Percentiles rank a stretch among this genome's conserved stretches.
phyloP scores from a whole-genome alignment of 805 yeast genomes.

The Hanseniaspora thailandica region DNA sequence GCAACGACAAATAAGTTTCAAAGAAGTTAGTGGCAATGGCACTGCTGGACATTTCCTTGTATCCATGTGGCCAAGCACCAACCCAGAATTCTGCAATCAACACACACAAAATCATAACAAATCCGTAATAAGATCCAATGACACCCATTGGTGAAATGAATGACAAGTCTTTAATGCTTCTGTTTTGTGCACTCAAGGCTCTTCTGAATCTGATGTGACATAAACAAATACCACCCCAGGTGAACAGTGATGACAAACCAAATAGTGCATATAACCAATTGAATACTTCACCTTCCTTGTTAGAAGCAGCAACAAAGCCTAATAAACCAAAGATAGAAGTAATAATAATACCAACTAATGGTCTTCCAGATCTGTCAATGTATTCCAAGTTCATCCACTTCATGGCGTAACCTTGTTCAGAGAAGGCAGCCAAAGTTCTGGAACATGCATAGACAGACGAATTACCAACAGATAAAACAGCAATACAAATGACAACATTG shows the following conservation, averaged over 20 bases:
- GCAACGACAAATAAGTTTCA: constrained; percentile 51
- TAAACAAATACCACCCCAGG: constrained; percentile 51
- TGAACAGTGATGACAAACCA: constrained; percentile 49
- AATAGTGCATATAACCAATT: constrained; percentile 54
- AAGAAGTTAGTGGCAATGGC: constrained; percentile 44
- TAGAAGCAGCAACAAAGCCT: constrained; percentile 47
- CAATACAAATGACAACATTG: constrained; percentile 56
- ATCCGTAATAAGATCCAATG: constrained; percentile 55
- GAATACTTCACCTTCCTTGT: constrained; percentile 44
- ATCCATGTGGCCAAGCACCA: constrained; percentile 59
- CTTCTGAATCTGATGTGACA: constrained; percentile 53
- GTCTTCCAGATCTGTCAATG: constrained; percentile 58
- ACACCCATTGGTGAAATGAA: constrained; percentile 59
- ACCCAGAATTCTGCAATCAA: constrained; percentile 73
- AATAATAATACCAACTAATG: constrained; percentile 43
- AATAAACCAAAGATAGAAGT: constrained; percentile 45
- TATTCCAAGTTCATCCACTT: constrained; percentile 44
- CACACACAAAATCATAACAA: constrained; percentile 45
- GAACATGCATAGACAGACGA: constrained; percentile 60
- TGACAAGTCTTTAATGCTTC: constrained; percentile 52
- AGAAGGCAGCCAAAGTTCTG: constrained; percentile 51
- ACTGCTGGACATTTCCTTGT: constrained; percentile 34
- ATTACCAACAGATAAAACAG: constrained; percentile 62
- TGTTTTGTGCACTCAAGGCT: constrained; percentile 54
- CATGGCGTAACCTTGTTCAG: constrained; percentile 49